phyloP scores from a whole-genome alignment of 331 rosid species.

The Acacia concinna region DNA sequence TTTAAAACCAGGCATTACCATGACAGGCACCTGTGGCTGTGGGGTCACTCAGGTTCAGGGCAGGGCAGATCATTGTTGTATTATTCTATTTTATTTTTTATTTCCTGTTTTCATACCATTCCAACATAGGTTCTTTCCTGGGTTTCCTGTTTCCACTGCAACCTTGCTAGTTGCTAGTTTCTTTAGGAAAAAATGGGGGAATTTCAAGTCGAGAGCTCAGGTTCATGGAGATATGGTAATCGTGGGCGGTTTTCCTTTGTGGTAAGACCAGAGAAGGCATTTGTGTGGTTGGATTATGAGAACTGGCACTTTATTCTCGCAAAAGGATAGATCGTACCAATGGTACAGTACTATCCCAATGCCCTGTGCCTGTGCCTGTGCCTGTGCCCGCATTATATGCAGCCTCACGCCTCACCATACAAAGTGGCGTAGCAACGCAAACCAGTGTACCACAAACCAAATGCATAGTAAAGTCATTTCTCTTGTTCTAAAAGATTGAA shows the following conservation, averaged over 20 bases:
- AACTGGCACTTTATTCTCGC: neutral
- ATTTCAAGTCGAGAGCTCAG: neutral
- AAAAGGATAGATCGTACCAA: neutral
- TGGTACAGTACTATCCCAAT: neutral
- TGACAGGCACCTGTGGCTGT: neutral
- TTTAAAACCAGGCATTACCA: neutral
- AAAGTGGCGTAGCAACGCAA: neutral
- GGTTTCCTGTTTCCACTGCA: neutral
- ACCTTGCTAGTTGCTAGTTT: neutral
- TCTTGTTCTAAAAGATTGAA: too few species aligned
- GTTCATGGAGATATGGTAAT: neutral
- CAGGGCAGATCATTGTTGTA: neutral
- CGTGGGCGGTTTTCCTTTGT: neutral
- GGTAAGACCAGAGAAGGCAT: neutral
- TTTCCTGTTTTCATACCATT: constrained; percentile 14
- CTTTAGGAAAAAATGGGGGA: neutral
- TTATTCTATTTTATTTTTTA: neutral
- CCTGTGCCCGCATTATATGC: neutral
- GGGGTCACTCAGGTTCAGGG: neutral
- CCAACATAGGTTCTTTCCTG: constrained; percentile 25
- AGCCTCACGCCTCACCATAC: neutral
- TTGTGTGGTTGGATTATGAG: neutral
- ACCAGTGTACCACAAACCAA: neutral
- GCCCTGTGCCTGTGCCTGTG: neutral
- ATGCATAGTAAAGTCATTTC: neutral